These are phyloP conservation scores for Tylopilus felleus DNA, from an alignment of 768 basidiomycete species.

Conservation along the genomic window DNA sequence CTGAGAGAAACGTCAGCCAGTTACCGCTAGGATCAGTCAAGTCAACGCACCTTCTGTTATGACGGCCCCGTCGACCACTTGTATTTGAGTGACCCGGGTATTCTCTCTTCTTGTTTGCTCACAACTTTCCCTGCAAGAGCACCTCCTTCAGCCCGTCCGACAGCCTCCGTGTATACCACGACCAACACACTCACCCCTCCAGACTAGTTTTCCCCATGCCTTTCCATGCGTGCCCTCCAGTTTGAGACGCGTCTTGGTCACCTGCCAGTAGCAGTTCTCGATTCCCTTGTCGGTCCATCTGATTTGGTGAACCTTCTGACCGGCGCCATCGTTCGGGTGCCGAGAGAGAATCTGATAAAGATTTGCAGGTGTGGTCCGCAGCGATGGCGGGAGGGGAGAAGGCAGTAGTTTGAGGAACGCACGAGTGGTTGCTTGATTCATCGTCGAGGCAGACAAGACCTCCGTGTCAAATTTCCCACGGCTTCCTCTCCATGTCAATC, in stretches of 20 bases:
- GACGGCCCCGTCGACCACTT: slow-evolving; percentile 59
- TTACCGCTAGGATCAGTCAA: neutral
- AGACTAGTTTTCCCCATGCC: slow-evolving; percentile 77
- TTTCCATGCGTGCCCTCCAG: slow-evolving; percentile 72
- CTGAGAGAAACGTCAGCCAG: slow-evolving; percentile 2
- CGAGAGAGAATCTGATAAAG: slow-evolving; percentile 73
- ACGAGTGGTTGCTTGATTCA: slow-evolving; percentile 26
- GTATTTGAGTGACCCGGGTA: slow-evolving; percentile 73
- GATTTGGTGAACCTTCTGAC: slow-evolving; percentile 64
- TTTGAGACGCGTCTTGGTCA: slow-evolving; percentile 72
- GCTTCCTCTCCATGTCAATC: slow-evolving; percentile 1
- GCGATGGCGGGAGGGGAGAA: slow-evolving; percentile 53
- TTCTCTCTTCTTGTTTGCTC: slow-evolving; percentile 58
- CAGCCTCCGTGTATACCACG: neutral
- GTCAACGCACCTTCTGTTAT: slow-evolving; percentile 14
- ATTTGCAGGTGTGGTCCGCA: slow-evolving; percentile 55
- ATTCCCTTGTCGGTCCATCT: slow-evolving; percentile 74
- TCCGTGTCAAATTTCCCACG: slow-evolving; percentile 10
- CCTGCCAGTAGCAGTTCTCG: slow-evolving; percentile 65
- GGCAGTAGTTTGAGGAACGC: slow-evolving; percentile 59
- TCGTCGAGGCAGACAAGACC: slow-evolving; percentile 1
- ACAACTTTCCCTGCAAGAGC: slow-evolving; percentile 50
- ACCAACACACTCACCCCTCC: slow-evolving; percentile 58
- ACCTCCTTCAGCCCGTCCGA: slow-evolving; percentile 10
- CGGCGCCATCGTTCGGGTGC: slow-evolving; percentile 63